A percentile compares a stretch with the other conserved stretches of the same genome.
Evolutionary conservation across 345 rosid genomes (phyloP).

Genomic region (Acer saccharum): DNA sequence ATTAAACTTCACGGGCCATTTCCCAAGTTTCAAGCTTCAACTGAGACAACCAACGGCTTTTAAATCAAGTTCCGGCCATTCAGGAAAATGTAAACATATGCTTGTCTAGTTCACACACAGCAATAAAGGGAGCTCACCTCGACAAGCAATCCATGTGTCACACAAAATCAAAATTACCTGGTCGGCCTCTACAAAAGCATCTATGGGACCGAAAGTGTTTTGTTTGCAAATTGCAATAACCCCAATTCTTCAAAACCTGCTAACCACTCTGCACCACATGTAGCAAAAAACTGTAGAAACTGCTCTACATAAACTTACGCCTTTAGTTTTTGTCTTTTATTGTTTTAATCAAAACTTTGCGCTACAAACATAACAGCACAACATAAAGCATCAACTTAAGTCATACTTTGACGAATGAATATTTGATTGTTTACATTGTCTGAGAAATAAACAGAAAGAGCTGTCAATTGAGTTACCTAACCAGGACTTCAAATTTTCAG

Average conservation of each 20-base stretch:
- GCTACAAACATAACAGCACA: too few relatives aligned
- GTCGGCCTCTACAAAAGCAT: not conserved
- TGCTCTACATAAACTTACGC: too few relatives aligned
- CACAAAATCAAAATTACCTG: not conserved
- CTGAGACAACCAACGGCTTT: not conserved
- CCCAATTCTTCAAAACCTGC: not conserved
- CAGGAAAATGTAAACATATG: constrained; percentile 20
- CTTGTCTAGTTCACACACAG: constrained; percentile 34
- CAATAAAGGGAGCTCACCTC: not conserved
- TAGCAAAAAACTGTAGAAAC: too few relatives aligned
- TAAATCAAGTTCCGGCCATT: not conserved
- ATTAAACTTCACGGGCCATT: not conserved
- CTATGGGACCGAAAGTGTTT: not conserved
- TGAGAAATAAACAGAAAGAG: not conserved
- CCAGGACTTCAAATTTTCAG: not conserved
- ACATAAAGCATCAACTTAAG: too few relatives aligned
- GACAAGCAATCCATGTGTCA: not conserved
- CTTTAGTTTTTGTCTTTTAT: too few relatives aligned
- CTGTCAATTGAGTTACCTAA: not conserved
- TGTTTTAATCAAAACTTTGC: too few relatives aligned
- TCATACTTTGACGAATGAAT: not conserved
- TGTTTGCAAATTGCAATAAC: not conserved
- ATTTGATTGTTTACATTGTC: not conserved
- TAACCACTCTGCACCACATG: not conserved
- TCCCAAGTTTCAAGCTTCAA: not conserved